These are phyloP conservation scores for Aspergillus candidus DNA, from an alignment of 2,329 filamentous ascomycete species.

Conservation along the genomic window DNA sequence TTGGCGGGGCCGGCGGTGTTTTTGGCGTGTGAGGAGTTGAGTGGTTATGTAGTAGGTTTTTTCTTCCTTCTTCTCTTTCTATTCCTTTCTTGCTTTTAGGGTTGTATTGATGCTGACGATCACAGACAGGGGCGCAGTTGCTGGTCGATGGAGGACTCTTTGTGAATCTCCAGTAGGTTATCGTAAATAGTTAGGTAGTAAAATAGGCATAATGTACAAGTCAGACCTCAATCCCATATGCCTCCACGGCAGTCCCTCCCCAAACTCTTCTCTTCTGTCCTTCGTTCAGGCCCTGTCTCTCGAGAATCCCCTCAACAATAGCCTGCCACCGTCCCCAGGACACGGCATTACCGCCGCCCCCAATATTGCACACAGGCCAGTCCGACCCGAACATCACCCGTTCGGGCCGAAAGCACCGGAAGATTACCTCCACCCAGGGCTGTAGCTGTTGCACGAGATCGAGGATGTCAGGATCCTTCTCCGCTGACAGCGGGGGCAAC, in stretches of 20 bases:
- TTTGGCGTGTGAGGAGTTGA: slow-evolving; percentile 70
- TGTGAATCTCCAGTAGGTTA: slow-evolving; percentile 71
- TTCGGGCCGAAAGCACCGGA: slow-evolving; percentile 63
- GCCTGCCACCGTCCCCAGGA: slow-evolving; percentile 72
- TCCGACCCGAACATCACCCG: slow-evolving; percentile 87
- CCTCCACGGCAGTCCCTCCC: slow-evolving; percentile 63
- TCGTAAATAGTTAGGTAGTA: slow-evolving; percentile 1
- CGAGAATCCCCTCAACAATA: slow-evolving; percentile 62
- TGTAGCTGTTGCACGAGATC: slow-evolving; percentile 53
- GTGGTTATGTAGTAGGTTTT: slow-evolving; percentile 59
- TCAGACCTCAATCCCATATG: slow-evolving; percentile 48
- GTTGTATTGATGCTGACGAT: neutral
- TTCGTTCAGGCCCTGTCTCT: slow-evolving; percentile 45
- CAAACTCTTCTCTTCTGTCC: slow-evolving; percentile 64
- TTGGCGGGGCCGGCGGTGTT: slow-evolving; percentile 80
- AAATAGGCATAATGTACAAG: neutral
- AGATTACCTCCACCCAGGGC: slow-evolving; percentile 66
- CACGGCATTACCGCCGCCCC: slow-evolving; percentile 48
- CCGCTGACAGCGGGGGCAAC: slow-evolving; percentile 49
- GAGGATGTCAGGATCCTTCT: slow-evolving; percentile 14
- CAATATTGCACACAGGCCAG: slow-evolving; percentile 84
- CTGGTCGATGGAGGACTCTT: slow-evolving; percentile 84
- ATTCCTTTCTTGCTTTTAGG: neutral
- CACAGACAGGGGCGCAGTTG: slow-evolving; percentile 67
- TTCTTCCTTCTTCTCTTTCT: neutral